Evolutionary conservation across 371 early-diverging fungal species (phyloP).

Genomic region (Blakeslea trispora): DNA sequence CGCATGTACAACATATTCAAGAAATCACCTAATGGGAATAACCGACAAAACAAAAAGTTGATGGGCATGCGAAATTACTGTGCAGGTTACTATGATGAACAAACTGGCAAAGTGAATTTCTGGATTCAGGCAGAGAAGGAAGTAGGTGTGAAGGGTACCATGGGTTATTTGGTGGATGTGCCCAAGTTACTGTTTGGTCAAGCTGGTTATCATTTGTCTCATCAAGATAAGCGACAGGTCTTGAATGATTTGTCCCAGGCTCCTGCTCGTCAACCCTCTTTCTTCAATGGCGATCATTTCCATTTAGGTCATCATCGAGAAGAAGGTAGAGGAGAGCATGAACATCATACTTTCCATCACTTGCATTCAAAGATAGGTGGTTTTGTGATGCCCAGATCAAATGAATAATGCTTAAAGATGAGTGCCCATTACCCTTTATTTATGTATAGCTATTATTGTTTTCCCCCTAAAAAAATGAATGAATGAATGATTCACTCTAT

Average conservation of each 20-base stretch:
- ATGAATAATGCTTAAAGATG: too few relatives aligned
- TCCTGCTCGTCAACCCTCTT: neutral
- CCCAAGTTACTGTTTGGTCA: conserved; percentile 48
- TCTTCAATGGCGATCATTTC: conserved; percentile 6
- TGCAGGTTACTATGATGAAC: conserved; percentile 44
- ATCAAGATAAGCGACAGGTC: conserved; percentile 21
- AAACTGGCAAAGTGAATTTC: conserved; percentile 42
- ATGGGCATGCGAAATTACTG: conserved; percentile 41
- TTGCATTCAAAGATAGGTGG: conserved; percentile 18
- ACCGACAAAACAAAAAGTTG: conserved; percentile 32
- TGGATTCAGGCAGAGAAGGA: conserved; percentile 52
- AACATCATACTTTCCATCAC: neutral
- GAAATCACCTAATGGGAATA: conserved; percentile 31
- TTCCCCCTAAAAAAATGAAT: too few relatives aligned
- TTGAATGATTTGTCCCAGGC: conserved; percentile 10
- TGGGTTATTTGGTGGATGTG: conserved; percentile 46
- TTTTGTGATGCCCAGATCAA: conserved; percentile 17
- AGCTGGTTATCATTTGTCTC: conserved; percentile 34
- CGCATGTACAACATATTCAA: conserved; percentile 38
- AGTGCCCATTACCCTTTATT: too few relatives aligned
- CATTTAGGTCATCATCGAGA: conserved; percentile 1
- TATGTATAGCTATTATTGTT: too few relatives aligned
- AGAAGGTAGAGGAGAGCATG: neutral
- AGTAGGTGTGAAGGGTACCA: conserved; percentile 45
- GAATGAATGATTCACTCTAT: too few relatives aligned